Conservation (phyloP, 805 yeast genomes). For the Candida wancherniae region DNA sequence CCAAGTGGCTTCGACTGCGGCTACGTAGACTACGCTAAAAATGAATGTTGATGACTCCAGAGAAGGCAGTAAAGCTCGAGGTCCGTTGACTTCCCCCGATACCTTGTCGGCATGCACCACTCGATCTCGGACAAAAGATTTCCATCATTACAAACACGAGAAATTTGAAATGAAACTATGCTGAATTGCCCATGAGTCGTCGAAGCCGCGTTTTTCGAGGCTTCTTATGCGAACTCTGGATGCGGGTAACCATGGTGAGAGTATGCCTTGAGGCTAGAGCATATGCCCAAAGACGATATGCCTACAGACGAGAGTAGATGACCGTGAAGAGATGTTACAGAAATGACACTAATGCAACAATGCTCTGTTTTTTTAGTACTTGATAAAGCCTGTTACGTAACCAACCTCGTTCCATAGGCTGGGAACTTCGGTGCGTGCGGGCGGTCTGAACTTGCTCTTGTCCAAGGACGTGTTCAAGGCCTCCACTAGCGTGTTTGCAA, state of each 20-base stretch:
- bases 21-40: too few relatives aligned
- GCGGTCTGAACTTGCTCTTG: constrained; percentile 17
- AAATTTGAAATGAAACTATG: constrained; percentile 42
- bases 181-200: constrained; percentile 35
- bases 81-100: constrained; percentile 16
- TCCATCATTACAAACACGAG: constrained; percentile 41
- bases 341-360: too few relatives aligned
- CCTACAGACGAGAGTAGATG: too few relatives aligned
- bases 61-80: constrained; percentile 16
- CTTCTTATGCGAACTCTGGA: constrained; percentile 1
- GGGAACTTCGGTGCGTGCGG: constrained; percentile 29
- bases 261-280: neutral
- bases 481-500: constrained; percentile 11
- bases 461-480: constrained; percentile 11
- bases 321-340: too few relatives aligned
- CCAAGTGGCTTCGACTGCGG: too few relatives aligned
- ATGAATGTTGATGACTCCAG: constrained; percentile 8
- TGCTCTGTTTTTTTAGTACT: constrained; percentile 2
- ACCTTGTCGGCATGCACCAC: constrained; percentile 23
- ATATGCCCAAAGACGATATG: too few relatives aligned
- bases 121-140: constrained; percentile 38
- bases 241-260: constrained; percentile 11
- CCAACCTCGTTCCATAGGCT: constrained; percentile 32
- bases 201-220: constrained; percentile 1
- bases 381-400: constrained; percentile 8